These are phyloP conservation scores for Juncus effusus DNA, from an alignment of 176 grass and related monocot species.

Conservation along the genomic window DNA sequence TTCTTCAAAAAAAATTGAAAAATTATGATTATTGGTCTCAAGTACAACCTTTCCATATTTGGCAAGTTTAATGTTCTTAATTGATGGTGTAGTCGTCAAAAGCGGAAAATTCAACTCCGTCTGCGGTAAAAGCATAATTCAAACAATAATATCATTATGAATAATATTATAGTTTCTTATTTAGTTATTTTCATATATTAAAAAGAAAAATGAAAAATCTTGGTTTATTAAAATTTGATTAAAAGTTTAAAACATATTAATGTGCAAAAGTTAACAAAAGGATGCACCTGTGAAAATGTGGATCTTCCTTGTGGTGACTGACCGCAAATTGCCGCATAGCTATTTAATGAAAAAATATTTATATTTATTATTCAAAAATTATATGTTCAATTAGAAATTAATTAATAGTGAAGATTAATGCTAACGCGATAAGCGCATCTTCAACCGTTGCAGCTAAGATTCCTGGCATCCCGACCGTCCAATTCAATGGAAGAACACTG, in stretches of 20 bases:
- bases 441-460: constrained; percentile 81
- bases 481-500: constrained; percentile 87
- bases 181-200: not conserved
- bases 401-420: constrained; percentile 9
- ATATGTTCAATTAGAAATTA: not conserved
- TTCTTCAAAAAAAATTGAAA: not conserved
- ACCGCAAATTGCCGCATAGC: constrained; percentile 64
- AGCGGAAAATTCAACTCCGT: constrained; percentile 62
- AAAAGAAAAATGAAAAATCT: not conserved
- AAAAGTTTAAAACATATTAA: not conserved
- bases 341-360: constrained; percentile 16
- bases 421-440: constrained; percentile 66
- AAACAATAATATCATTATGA: not conserved
- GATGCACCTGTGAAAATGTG: constrained; percentile 38
- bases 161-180: too few species aligned
- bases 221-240: not conserved
- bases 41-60: constrained; percentile 60
- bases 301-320: constrained; percentile 20
- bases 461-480: constrained; percentile 85
- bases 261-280: not conserved
- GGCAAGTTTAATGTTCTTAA: constrained; percentile 55
- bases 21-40: not conserved
- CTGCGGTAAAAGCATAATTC: constrained; percentile 31
- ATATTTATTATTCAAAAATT: not conserved
- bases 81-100: constrained; percentile 34